Evolutionary conservation across 495 filamentous ascomycete genomes (phyloP).

Genomic region (Aspergillus indologenus): DNA sequence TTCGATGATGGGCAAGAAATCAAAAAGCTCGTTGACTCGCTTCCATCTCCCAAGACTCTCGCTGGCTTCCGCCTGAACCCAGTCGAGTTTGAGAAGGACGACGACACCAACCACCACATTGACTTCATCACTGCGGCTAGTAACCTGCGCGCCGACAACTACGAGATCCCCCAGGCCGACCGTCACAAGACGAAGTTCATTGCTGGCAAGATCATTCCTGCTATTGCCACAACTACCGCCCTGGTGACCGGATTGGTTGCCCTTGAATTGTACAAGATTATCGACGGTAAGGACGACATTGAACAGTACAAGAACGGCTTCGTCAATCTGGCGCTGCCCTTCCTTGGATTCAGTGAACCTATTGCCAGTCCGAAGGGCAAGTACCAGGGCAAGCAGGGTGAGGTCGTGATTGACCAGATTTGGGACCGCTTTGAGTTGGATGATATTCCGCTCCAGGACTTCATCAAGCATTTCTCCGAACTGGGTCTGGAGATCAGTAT

Average conservation of each 20-base stretch:
- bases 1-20: constrained; percentile 74
- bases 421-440: constrained; percentile 97
- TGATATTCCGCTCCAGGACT: constrained; percentile 78
- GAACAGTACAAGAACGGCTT: constrained; percentile 99
- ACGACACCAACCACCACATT: constrained; percentile 97
- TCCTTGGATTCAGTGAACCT: constrained; percentile 97
- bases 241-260: constrained; percentile 91
- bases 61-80: constrained; percentile 83
- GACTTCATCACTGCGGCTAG: constrained; percentile 98
- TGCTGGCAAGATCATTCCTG: constrained; percentile 98
- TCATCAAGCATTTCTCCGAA: constrained; percentile 74
- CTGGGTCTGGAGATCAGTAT: constrained; percentile 83
- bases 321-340: constrained; percentile 92
- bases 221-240: constrained; percentile 96
- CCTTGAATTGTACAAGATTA: constrained; percentile 92
- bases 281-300: constrained; percentile 91
- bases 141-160: constrained; percentile 96
- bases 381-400: constrained; percentile 68
- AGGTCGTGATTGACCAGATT: constrained; percentile 87
- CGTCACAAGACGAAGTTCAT: constrained; percentile 99
- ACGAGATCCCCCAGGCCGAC: constrained; percentile 88
- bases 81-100: constrained; percentile 99
- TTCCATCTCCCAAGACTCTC: constrained; percentile 77
- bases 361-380: constrained; percentile 88
- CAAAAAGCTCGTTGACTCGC: constrained; percentile 56